These are phyloP conservation scores for Amphicarpaea edgeworthii DNA, from an alignment of 306 rosid species.

Conservation along the genomic window DNA sequence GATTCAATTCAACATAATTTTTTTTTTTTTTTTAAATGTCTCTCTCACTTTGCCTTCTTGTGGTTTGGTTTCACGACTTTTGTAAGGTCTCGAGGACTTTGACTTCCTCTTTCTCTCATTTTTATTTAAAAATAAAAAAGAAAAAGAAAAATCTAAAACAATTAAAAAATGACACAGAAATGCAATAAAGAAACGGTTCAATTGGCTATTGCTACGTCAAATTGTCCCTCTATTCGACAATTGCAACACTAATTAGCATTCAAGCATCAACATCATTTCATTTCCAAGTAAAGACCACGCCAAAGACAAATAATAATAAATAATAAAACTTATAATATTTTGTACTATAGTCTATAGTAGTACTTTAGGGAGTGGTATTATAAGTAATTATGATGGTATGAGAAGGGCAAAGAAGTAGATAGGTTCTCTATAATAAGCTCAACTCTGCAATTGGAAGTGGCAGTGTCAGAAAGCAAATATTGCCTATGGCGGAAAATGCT, in stretches of 20 bases:
- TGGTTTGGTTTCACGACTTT: slow-evolving; percentile 32
- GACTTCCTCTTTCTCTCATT: slow-evolving; percentile 29
- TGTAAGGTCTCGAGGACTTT: slow-evolving; percentile 43
- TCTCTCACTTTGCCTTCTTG: neutral
- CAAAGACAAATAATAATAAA: neutral
- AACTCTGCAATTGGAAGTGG: slow-evolving; percentile 13
- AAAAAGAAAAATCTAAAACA: neutral
- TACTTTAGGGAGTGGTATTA: slow-evolving; percentile 38
- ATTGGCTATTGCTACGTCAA: slow-evolving; percentile 52
- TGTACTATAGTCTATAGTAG: too few species aligned
- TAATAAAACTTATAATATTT: neutral
- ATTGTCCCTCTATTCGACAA: slow-evolving; percentile 37
- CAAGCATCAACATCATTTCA: neutral
- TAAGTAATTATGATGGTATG: slow-evolving; percentile 40
- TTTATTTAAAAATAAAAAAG: too few species aligned
- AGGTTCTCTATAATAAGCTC: slow-evolving; percentile 47
- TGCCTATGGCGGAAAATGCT: slow-evolving; percentile 47
- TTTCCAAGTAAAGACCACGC: slow-evolving; percentile 12
- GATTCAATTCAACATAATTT: neutral
- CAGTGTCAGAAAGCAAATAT: neutral
- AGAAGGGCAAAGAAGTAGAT: slow-evolving; percentile 35
- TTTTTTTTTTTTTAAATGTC: too few species aligned
- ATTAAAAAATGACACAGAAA: slow-evolving; percentile 10
- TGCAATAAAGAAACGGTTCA: neutral
- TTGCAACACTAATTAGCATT: slow-evolving; percentile 13